Percentiles rank a stretch among this genome's conserved stretches.
phyloP scores from a whole-genome alignment of 805 yeast species.

The Kodamaea laetipori region DNA sequence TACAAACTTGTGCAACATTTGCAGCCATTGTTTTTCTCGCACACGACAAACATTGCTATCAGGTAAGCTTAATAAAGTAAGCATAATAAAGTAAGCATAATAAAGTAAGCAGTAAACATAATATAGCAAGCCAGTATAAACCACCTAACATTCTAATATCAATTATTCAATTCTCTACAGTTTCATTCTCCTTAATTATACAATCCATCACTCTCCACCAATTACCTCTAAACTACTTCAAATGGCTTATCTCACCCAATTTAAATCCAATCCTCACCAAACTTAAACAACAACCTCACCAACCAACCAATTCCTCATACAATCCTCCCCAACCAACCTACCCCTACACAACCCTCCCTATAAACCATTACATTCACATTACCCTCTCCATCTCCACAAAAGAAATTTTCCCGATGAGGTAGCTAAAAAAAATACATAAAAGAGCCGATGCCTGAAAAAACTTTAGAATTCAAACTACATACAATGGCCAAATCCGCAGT shows the following conservation, averaged over 20 bases:
- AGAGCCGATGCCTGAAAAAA: slow-evolving; percentile 9
- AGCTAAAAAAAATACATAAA: slow-evolving; percentile 7
- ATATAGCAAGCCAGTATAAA: too few relatives aligned
- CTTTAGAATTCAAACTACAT: slow-evolving; percentile 6
- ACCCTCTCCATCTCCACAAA: not conserved
- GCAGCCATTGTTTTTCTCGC: slow-evolving; percentile 1
- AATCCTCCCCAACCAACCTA: not conserved
- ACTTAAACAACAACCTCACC: too few relatives aligned
- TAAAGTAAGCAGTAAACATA: not conserved
- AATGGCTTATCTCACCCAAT: too few relatives aligned
- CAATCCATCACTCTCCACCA: not conserved
- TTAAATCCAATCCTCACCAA: too few relatives aligned
- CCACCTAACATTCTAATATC: not conserved
- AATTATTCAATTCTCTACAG: not conserved
- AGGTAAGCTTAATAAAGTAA: not conserved
- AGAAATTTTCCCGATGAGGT: slow-evolving; percentile 7
- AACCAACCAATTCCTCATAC: too few relatives aligned
- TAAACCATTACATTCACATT: not conserved
- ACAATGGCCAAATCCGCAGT: slow-evolving; percentile 44
- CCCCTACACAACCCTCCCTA: not conserved
- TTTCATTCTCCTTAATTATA: not conserved
- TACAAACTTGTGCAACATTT: slow-evolving; percentile 2
- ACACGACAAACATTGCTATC: not conserved
- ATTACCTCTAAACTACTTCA: too few relatives aligned
- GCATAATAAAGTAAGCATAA: not conserved